Conservation (phyloP, 176 grass and related monocot genomes). For the Aegilops bicornis region DNA sequence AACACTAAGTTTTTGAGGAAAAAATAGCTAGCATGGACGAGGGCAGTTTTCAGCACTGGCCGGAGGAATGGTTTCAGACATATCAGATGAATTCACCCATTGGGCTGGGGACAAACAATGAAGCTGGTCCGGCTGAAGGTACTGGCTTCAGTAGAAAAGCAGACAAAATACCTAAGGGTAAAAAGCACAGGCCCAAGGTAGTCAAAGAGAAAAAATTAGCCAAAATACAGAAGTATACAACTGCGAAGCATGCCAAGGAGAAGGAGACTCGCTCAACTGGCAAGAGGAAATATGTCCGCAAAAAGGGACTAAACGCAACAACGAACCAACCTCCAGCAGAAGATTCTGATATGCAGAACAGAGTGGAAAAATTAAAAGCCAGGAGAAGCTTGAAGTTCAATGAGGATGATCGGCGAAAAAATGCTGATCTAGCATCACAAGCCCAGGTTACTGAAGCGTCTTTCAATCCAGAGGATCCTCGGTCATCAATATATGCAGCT, state of each 20-base stretch:
- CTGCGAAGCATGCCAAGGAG: constrained; percentile 41
- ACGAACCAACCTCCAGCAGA: constrained; percentile 19
- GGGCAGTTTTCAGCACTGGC: constrained; percentile 2
- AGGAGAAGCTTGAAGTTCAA: constrained; percentile 67
- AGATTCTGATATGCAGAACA: constrained; percentile 9
- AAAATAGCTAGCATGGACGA: not conserved
- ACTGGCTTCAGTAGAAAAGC: constrained; percentile 56
- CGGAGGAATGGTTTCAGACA: constrained; percentile 1
- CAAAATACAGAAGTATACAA: constrained; percentile 43
- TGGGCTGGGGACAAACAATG: not conserved
- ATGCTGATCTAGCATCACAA: constrained; percentile 30
- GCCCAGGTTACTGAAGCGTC: not conserved
- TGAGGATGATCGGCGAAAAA: constrained; percentile 26
- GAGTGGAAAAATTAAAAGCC: constrained; percentile 29
- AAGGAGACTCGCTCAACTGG: constrained; percentile 40
- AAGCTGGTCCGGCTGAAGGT: constrained; percentile 28
- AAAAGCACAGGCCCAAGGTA: constrained; percentile 87
- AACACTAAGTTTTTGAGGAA: not conserved
- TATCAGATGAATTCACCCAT: not conserved
- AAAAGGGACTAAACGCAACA: constrained; percentile 43
- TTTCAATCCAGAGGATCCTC: not conserved
- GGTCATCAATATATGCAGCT: constrained; percentile 18
- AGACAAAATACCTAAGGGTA: constrained; percentile 60
- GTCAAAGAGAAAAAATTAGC: constrained; percentile 52
- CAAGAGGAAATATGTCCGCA: constrained; percentile 87